A percentile compares a stretch with the other conserved stretches of the same genome.
phyloP scores from a whole-genome alignment of 495 filamentous ascomycete species.

The Talaromyces thailandensis region DNA sequence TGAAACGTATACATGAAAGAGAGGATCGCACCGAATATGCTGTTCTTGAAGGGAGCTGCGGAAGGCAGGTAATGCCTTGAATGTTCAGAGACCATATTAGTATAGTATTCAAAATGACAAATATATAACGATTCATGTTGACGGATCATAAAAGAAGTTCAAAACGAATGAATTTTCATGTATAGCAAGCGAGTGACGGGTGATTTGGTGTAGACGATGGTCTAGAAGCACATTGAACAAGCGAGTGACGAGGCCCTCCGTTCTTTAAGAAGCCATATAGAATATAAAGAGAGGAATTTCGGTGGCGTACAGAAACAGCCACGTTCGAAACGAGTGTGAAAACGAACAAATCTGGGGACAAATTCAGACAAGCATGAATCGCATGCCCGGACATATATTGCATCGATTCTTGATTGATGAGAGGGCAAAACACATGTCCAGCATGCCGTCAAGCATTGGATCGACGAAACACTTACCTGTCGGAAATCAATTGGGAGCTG shows the following conservation, averaged over 20 bases:
- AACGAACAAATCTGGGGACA: not conserved
- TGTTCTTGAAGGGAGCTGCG: not conserved
- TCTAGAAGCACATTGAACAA: not conserved
- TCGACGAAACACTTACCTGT: not conserved
- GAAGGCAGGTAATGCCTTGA: not conserved
- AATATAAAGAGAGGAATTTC: not conserved
- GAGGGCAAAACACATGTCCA: not conserved
- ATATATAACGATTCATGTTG: not conserved
- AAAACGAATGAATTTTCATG: not conserved
- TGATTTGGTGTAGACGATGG: not conserved
- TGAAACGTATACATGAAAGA: not conserved
- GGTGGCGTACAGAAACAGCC: not conserved
- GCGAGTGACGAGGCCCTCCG: not conserved
- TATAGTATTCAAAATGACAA: not conserved
- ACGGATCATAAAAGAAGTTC: not conserved
- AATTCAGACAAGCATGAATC: not conserved
- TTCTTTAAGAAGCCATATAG: not conserved
- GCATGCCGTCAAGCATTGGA: not conserved
- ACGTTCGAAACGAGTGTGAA: not conserved
- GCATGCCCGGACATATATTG: not conserved
- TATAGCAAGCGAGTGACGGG: not conserved
- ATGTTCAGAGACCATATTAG: conserved; percentile 8
- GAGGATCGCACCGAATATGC: conserved; percentile 2
- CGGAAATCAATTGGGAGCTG: not conserved
- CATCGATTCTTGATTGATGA: not conserved